Conservation (phyloP, 192 early-diverging fungal species). For the Neocallimastix lanati region DNA sequence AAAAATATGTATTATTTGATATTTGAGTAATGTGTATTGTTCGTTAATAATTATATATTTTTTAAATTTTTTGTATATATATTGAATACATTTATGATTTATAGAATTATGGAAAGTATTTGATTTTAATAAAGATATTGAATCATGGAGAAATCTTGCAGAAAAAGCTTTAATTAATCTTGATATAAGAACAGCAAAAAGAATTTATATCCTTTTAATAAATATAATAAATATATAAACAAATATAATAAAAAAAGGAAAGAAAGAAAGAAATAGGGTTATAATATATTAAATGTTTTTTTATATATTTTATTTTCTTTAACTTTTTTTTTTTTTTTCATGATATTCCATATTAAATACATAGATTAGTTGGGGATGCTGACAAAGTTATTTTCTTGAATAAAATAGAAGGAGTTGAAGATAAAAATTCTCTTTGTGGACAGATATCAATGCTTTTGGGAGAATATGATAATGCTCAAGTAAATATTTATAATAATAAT, state of each 20-base stretch:
- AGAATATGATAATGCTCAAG: slow-evolving; percentile 20
- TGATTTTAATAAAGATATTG: not conserved
- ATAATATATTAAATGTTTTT: too few species aligned
- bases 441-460: slow-evolving; percentile 23
- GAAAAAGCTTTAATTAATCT: slow-evolving; percentile 18
- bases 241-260: too few species aligned
- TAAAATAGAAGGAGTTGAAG: slow-evolving; percentile 15
- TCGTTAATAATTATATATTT: too few species aligned
- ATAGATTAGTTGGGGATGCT: slow-evolving; percentile 19
- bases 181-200: slow-evolving; percentile 21
- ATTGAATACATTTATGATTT: too few species aligned
- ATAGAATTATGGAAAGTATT: not conserved
- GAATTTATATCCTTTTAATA: slow-evolving; percentile 13
- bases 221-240: not conserved
- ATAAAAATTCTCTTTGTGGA: slow-evolving; percentile 16
- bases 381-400: slow-evolving; percentile 24
- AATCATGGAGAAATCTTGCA: slow-evolving; percentile 24
- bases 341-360: not conserved
- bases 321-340: not conserved
- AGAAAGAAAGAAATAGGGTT: too few species aligned
- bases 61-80: too few species aligned
- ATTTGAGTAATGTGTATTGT: too few species aligned
- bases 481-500: slow-evolving; percentile 1
- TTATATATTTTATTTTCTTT: too few species aligned
- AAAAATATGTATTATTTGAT: too few species aligned